Percentiles rank a stretch among this genome's conserved stretches.
phyloP scores from a whole-genome alignment of 2,329 filamentous ascomycete species.

The Exophiala oligosperma region DNA sequence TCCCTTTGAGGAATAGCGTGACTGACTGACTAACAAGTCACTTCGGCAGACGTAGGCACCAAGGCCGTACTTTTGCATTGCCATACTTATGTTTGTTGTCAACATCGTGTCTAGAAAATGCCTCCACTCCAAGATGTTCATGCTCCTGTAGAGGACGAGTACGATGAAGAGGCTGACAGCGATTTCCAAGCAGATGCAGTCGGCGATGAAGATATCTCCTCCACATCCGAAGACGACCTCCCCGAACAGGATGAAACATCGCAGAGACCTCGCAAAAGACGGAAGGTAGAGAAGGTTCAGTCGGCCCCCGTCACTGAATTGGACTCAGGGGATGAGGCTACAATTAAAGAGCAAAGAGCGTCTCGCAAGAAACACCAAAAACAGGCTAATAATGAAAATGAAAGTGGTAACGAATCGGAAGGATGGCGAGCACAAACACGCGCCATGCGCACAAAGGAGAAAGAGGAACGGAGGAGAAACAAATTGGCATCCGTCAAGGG shows the following conservation, averaged over 20 bases:
- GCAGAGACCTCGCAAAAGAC: conserved; percentile 21
- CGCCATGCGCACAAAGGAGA: conserved; percentile 52
- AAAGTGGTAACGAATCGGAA: conserved; percentile 32
- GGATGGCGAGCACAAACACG: conserved; percentile 49
- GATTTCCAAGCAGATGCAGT: conserved; percentile 26
- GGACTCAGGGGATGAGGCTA: conserved; percentile 58
- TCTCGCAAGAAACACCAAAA: conserved; percentile 39
- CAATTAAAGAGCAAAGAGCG: conserved; percentile 50
- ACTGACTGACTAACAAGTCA: background rate
- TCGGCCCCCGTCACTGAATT: conserved; percentile 40
- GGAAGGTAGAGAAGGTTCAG: conserved; percentile 23
- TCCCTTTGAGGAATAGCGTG: background rate
- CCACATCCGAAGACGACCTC: conserved; percentile 21
- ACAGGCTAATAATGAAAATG: conserved; percentile 33
- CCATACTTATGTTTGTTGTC: background rate
- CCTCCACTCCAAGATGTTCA: conserved; percentile 10
- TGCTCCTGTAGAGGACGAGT: conserved; percentile 23
- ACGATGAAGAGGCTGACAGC: conserved; percentile 31
- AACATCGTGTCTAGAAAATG: conserved; percentile 1
- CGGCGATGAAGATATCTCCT: conserved; percentile 11
- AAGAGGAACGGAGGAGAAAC: conserved; percentile 49
- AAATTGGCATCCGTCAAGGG: conserved; percentile 48
- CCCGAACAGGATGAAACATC: background rate
- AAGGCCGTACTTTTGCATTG: too few species aligned
- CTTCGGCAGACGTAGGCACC: background rate